Conservation (phyloP, 768 basidiomycete genomes). For the Leccinum variicolor region DNA sequence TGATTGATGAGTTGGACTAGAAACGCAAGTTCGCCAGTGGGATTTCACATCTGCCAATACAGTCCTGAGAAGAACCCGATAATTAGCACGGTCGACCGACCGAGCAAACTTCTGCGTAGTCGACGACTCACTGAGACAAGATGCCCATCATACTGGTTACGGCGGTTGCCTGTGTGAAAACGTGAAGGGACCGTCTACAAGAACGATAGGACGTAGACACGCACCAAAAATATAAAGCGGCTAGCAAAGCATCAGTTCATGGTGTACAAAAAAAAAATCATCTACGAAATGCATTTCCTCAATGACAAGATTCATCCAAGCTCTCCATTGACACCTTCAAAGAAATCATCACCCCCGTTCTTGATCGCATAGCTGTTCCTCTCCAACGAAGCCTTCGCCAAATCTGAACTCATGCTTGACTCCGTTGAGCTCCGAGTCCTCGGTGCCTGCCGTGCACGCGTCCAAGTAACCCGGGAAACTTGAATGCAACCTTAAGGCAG, state of each 20-base stretch:
- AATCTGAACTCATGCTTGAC: no score
- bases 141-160: neutral
- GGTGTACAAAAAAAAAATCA: no score
- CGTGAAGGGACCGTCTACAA: neutral
- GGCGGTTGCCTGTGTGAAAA: neutral
- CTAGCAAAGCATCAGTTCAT: neutral
- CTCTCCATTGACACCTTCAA: no score
- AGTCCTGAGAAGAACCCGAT: neutral
- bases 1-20: neutral
- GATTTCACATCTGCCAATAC: neutral
- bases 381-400: no score
- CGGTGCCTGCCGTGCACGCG: no score
- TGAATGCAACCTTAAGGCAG: no score
- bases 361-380: no score
- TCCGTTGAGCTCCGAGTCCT: no score
- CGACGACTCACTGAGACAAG: slow-evolving; percentile 2
- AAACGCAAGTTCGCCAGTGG: neutral
- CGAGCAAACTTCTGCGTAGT: neutral
- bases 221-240: neutral
- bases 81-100: neutral
- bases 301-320: no score
- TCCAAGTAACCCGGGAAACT: no score
- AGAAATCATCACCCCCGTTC: no score
- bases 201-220: neutral
- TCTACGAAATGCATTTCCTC: no score